phyloP scores from a whole-genome alignment of 108 stramenopile species.

The Nitzschia sp. region DNA sequence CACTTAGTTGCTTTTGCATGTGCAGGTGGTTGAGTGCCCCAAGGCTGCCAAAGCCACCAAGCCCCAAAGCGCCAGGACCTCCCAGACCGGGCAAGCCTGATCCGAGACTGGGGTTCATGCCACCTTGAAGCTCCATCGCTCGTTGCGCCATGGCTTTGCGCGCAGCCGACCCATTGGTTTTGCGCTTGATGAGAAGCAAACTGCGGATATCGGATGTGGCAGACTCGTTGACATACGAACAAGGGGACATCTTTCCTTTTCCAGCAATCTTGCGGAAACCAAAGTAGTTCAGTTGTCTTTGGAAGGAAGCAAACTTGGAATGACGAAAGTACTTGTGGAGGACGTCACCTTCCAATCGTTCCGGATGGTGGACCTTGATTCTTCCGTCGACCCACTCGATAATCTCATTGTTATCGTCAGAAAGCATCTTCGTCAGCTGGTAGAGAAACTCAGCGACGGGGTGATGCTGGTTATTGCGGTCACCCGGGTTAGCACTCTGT shows the following conservation, averaged over 20 bases:
- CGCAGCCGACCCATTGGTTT: constrained; percentile 65
- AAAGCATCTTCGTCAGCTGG: constrained; percentile 90
- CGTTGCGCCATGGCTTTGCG: constrained; percentile 58
- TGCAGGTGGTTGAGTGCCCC: constrained; percentile 34
- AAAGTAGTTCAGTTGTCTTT: constrained; percentile 91
- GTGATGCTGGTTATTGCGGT: constrained; percentile 24
- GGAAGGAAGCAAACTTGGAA: constrained; percentile 88
- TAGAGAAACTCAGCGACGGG: constrained; percentile 78
- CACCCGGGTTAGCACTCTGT: not conserved
- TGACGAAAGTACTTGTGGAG: constrained; percentile 90
- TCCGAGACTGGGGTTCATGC: constrained; percentile 33
- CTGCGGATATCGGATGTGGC: constrained; percentile 84
- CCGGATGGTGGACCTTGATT: constrained; percentile 82
- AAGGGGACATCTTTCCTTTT: constrained; percentile 92
- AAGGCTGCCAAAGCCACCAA: constrained; percentile 8
- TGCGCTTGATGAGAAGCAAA: constrained; percentile 80
- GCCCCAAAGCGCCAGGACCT: constrained; percentile 23
- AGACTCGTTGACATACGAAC: constrained; percentile 89
- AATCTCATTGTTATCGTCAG: constrained; percentile 81
- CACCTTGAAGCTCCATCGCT: constrained; percentile 19
- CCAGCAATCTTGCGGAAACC: constrained; percentile 92
- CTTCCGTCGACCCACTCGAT: constrained; percentile 81
- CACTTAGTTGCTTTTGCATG: constrained; percentile 27
- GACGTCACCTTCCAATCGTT: constrained; percentile 73
- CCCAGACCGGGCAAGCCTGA: constrained; percentile 36